Conservation (phyloP, 495 filamentous ascomycete species). For the Penicillium atrosanguineum region DNA sequence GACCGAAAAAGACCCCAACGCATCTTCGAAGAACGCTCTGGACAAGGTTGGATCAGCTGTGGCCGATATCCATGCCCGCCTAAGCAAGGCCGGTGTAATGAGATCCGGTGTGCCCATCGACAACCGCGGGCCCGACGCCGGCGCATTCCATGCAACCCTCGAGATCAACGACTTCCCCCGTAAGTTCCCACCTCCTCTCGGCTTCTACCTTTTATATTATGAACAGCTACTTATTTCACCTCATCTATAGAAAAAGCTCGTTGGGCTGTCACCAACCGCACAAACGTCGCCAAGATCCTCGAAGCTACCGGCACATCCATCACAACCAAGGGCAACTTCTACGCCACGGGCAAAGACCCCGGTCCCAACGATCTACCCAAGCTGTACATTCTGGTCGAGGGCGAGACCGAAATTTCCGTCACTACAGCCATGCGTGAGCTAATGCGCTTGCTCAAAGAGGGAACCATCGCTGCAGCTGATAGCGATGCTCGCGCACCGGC, state of each 20-base stretch:
- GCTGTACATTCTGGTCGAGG: conserved; percentile 95
- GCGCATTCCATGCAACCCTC: conserved; percentile 93
- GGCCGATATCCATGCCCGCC: conserved; percentile 78
- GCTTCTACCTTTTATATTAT: neutral
- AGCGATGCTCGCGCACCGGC: conserved; percentile 75
- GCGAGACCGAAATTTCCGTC: conserved; percentile 91
- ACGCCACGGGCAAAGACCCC: conserved; percentile 76
- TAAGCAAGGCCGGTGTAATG: conserved; percentile 82
- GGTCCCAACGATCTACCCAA: conserved; percentile 74
- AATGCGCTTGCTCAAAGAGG: conserved; percentile 83
- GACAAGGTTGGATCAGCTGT: conserved; percentile 84
- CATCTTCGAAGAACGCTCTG: conserved; percentile 63
- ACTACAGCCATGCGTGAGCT: conserved; percentile 89
- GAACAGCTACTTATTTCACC: conserved; percentile 20
- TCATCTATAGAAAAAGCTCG: conserved; percentile 75
- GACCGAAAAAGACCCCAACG: conserved; percentile 56
- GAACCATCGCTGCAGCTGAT: conserved; percentile 86
- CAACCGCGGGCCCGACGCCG: conserved; percentile 97
- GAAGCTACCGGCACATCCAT: conserved; percentile 94
- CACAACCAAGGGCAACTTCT: conserved; percentile 94
- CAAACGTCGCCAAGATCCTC: conserved; percentile 97
- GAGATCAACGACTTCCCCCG: conserved; percentile 99
- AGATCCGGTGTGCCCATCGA: conserved; percentile 93
- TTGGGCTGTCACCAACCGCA: conserved; percentile 98
- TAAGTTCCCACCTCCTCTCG: conserved; percentile 39